Conservation (phyloP, 495 filamentous ascomycete genomes). For the Penicillium salamii region DNA sequence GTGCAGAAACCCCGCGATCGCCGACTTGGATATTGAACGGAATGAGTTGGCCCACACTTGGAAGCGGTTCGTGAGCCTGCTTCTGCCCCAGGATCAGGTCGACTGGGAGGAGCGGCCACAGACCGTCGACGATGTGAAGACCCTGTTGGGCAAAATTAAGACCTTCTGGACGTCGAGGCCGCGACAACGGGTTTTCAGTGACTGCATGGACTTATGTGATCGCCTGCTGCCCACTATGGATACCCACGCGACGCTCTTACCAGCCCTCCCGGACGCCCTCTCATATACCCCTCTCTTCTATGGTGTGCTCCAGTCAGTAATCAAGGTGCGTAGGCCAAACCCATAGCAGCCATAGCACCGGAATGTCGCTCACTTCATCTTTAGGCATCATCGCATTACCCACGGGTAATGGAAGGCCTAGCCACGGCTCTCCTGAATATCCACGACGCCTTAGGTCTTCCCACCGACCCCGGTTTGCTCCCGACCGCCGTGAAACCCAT, state of each 20-base stretch:
- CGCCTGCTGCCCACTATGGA: slow-evolving; percentile 36
- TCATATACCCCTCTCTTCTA: slow-evolving; percentile 43
- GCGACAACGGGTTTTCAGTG: slow-evolving; percentile 29
- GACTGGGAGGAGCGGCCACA: slow-evolving; percentile 35
- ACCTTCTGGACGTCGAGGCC: slow-evolving; percentile 28
- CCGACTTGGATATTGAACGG: slow-evolving; percentile 44
- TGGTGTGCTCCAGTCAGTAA: slow-evolving; percentile 42
- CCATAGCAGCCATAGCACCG: background rate
- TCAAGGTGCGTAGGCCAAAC: slow-evolving; percentile 35
- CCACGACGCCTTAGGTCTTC: slow-evolving; percentile 34
- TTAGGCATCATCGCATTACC: slow-evolving; percentile 46
- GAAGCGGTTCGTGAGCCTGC: slow-evolving; percentile 38
- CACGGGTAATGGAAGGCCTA: slow-evolving; percentile 42
- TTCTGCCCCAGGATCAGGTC: slow-evolving; percentile 33
- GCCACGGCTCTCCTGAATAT: slow-evolving; percentile 41
- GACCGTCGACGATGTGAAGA: slow-evolving; percentile 30
- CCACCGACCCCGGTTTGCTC: slow-evolving; percentile 14
- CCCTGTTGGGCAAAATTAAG: slow-evolving; percentile 31
- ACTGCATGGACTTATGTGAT: slow-evolving; percentile 32
- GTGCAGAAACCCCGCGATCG: slow-evolving; percentile 32
- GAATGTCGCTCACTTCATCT: background rate
- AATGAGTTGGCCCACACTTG: slow-evolving; percentile 44
- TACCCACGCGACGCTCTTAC: slow-evolving; percentile 34
- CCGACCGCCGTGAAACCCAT: slow-evolving; percentile 27
- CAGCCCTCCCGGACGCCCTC: slow-evolving; percentile 34